Base-by-base conservation (phyloP, 345 rosid species). In the Turritis glabra region DNA sequence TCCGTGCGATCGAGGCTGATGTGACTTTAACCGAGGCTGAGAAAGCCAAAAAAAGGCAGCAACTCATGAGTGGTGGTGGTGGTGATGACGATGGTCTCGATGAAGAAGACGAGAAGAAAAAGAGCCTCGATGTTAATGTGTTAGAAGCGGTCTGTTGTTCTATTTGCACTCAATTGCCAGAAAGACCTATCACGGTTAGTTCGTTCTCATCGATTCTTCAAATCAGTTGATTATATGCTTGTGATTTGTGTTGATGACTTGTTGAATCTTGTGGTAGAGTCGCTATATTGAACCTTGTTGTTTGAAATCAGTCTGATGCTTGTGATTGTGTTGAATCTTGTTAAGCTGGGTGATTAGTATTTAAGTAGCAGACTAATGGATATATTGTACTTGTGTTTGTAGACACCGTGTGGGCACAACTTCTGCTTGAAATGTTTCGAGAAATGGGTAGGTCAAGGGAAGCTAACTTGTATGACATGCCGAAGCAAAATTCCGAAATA, bases 321-420 rank as follows among this genome's bases (percentile, higher is more conserved):
- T 35, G 38, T 40, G 44, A 4, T 40, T 40, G 44, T 40, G 17
- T 13, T 33, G 38, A 33, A 10, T 33, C 38, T 33, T 33, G 38
- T 9, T 33, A 10, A 35, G 40, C 40, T 10, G 18, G 7, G 23
- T 7, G 38, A 64, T 18, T 18, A 27, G 54, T 22, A 7, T 33
- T 12, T 17, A 10, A 30, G 2, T 29, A 55, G 0, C 19, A 52
- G 10, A 17, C 61, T 76, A 22, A 69, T 69, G 43, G 23, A 4
- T 37, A 10, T 35, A 11, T 46, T 64, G 40, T 77, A 2, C 17
- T 12, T 52, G 26, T 43, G 17, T 46, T 46, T 77, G 5, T 87
- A 91, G 93, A 88, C 91, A 6, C 90, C 97, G 3, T 92, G 96
- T 19, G 97, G 96, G 2, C 97, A 90, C 72, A 92, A 92, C 11